Conservation (phyloP, 495 filamentous ascomycete species). For the Hypoxylon lienhwacheense region DNA sequence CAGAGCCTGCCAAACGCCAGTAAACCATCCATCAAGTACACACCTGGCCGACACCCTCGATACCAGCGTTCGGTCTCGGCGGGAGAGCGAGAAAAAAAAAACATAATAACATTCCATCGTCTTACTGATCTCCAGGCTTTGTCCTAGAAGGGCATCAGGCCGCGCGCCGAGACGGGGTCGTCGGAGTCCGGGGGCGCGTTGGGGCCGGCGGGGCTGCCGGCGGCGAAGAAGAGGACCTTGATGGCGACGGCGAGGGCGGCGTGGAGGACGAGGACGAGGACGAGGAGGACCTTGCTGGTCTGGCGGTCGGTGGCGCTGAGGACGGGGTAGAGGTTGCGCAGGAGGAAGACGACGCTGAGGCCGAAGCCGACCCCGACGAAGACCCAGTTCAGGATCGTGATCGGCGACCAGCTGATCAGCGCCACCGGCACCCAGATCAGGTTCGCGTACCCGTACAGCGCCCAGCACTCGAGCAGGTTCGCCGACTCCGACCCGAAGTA, state of each 20-base stretch:
- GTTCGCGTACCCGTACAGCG: slow-evolving; percentile 93
- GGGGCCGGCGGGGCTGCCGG: slow-evolving; percentile 64
- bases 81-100: too few species aligned
- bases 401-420: slow-evolving; percentile 81
- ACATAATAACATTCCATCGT: slow-evolving; percentile 2
- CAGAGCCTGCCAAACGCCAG: slow-evolving; percentile 20
- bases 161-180: too few species aligned
- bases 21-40: too few species aligned
- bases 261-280: slow-evolving; percentile 82
- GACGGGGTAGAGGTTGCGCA: slow-evolving; percentile 92
- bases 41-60: too few species aligned
- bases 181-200: too few species aligned
- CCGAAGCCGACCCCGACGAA: slow-evolving; percentile 91
- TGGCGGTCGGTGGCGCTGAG: slow-evolving; percentile 89
- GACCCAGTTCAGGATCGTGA: slow-evolving; percentile 85
- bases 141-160: too few species aligned
- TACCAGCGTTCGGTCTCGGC: too few species aligned
- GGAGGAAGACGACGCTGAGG: slow-evolving; percentile 79
- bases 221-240: slow-evolving; percentile 94
- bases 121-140: slow-evolving; percentile 23
- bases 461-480: slow-evolving; percentile 89
- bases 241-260: slow-evolving; percentile 87
- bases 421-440: slow-evolving; percentile 96
- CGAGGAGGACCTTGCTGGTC: slow-evolving; percentile 82
- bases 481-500: slow-evolving; percentile 92